Percentiles rank a stretch among this genome's conserved stretches.
phyloP scores from a whole-genome alignment of 2,329 filamentous ascomycete species.

The Arachnomyces sp. region DNA sequence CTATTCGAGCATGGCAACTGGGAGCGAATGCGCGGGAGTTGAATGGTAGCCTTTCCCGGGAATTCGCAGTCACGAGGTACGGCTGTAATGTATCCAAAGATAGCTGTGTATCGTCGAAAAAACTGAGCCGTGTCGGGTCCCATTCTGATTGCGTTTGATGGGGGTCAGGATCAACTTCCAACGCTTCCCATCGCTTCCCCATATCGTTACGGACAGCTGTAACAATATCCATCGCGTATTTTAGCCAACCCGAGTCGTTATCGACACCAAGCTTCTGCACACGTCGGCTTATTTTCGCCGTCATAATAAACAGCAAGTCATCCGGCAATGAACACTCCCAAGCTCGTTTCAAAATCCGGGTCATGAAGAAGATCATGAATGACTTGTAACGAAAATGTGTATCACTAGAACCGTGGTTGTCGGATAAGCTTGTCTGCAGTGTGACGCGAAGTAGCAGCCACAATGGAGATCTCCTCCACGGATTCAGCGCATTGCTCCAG shows the following conservation, averaged over 20 bases:
- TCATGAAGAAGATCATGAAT: constrained; percentile 45
- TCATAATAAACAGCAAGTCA: constrained; percentile 32
- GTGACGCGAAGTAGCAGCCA: constrained; percentile 51
- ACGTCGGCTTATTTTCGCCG: constrained; percentile 36
- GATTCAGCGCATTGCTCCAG: constrained; percentile 27
- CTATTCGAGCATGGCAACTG: not conserved
- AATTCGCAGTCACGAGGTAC: not conserved
- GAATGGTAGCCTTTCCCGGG: not conserved
- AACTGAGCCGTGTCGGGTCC: not conserved
- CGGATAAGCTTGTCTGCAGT: constrained; percentile 29
- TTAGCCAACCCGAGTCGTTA: not conserved
- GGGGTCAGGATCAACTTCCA: not conserved
- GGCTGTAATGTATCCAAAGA: not conserved
- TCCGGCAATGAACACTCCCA: constrained; percentile 2
- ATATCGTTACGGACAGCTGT: not conserved
- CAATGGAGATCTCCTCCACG: constrained; percentile 47
- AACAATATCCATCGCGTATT: not conserved
- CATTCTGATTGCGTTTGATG: not conserved
- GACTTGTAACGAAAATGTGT: constrained; percentile 38
- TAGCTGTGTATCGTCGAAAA: not conserved
- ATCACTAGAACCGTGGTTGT: not conserved
- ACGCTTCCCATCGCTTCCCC: not conserved
- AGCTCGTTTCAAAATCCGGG: constrained; percentile 24
- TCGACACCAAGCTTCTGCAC: constrained; percentile 29
- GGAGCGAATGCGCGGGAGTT: not conserved